Evolutionary conservation across 1,284 basidiomycete species (phyloP).

Genomic region (Ceratobasidium sp.): DNA sequence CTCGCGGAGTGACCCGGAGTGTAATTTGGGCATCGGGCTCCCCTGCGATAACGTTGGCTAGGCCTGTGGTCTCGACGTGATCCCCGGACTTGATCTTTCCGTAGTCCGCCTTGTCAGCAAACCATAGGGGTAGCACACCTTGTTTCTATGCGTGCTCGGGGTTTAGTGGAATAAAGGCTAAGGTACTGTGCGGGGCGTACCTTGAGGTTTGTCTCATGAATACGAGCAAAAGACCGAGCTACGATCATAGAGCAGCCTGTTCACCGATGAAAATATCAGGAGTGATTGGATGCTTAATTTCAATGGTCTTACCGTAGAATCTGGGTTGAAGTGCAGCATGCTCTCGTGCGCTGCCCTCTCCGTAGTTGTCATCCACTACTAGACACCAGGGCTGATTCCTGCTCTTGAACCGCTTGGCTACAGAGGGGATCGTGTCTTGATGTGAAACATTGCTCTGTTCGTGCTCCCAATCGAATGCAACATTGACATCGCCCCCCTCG

Average conservation of each 20-base stretch:
- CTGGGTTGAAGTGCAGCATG: slow-evolving; percentile 97
- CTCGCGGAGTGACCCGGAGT: slow-evolving; percentile 75
- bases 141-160: slow-evolving; percentile 74
- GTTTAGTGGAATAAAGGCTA: background rate
- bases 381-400: slow-evolving; percentile 91
- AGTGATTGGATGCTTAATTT: background rate
- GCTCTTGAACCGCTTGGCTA: slow-evolving; percentile 88
- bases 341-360: slow-evolving; percentile 97
- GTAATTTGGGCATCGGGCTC: slow-evolving; percentile 63
- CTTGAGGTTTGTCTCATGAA: slow-evolving; percentile 98
- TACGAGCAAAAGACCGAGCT: slow-evolving; percentile 95
- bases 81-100: slow-evolving; percentile 84
- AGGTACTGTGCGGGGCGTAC: slow-evolving; percentile 55
- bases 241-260: slow-evolving; percentile 84
- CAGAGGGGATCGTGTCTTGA: slow-evolving; percentile 84
- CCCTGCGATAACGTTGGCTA: slow-evolving; percentile 65
- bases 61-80: slow-evolving; percentile 65
- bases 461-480: slow-evolving; percentile 79
- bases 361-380: slow-evolving; percentile 96
- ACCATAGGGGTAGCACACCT: slow-evolving; percentile 92
- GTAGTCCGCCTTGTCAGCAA: slow-evolving; percentile 88
- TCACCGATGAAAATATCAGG: slow-evolving; percentile 26
- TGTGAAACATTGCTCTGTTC: slow-evolving; percentile 57
- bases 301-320: slow-evolving; percentile 77
- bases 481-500: slow-evolving; percentile 90